Conservation (phyloP, 345 rosid genomes). For the Linum tenue region DNA sequence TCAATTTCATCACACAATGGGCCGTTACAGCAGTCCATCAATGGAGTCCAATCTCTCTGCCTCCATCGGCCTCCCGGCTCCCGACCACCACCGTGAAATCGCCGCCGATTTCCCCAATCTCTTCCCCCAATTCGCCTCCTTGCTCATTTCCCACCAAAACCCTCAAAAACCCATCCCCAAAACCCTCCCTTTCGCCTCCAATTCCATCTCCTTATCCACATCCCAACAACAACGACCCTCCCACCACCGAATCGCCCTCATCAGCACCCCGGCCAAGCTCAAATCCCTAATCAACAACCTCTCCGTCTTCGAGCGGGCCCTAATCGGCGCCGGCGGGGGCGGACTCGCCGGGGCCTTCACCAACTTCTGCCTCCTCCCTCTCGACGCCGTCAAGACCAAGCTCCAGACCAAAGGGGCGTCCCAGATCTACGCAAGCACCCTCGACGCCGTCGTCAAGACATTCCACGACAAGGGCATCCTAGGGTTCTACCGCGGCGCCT, state of each 20-base stretch:
- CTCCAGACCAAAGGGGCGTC: constrained; percentile 85
- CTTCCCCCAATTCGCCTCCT: constrained; percentile 15
- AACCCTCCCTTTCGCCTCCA: constrained; percentile 36
- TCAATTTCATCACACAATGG: too few species aligned
- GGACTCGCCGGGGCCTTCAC: constrained; percentile 93
- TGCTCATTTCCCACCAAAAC: not conserved
- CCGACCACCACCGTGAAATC: constrained; percentile 4
- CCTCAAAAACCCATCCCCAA: constrained; percentile 3
- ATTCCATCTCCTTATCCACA: constrained; percentile 25
- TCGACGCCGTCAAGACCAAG: constrained; percentile 87
- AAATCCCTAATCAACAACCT: constrained; percentile 52
- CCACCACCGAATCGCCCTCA: constrained; percentile 6
- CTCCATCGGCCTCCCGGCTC: constrained; percentile 21
- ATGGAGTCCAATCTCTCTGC: constrained; percentile 24
- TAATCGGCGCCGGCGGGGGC: constrained; percentile 75
- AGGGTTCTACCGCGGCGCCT: constrained; percentile 84
- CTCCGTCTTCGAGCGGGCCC: constrained; percentile 69
- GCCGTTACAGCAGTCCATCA: not conserved
- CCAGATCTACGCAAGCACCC: constrained; percentile 44
- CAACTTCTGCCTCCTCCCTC: constrained; percentile 71
- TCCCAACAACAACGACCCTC: constrained; percentile 43
- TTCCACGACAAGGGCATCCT: constrained; percentile 65
- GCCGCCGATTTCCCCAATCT: constrained; percentile 14
- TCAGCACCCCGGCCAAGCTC: constrained; percentile 30
- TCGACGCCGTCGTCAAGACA: constrained; percentile 67